Conservation (phyloP, 345 rosid genomes). For the Triadica sebifera region DNA sequence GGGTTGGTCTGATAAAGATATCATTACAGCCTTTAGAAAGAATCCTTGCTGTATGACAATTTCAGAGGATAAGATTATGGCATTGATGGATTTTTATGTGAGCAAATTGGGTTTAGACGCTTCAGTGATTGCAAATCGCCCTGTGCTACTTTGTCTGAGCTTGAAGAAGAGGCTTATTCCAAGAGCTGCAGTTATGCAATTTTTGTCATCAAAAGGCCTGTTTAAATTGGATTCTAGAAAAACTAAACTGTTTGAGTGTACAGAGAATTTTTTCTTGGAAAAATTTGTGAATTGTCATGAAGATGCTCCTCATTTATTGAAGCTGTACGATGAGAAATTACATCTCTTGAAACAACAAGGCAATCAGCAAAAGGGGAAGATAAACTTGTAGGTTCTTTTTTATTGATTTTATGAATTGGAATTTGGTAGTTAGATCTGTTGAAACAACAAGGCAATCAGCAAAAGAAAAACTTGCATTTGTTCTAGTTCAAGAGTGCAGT, state of each 20-base stretch:
- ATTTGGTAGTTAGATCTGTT: too few species aligned
- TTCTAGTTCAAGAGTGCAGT: too few species aligned
- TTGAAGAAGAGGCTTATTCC: constrained; percentile 33
- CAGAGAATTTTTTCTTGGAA: not conserved
- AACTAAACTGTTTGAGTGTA: not conserved
- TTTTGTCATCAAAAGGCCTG: constrained; percentile 3
- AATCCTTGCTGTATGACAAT: constrained; percentile 42
- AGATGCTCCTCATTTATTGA: constrained; percentile 3
- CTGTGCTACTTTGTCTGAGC: constrained; percentile 35
- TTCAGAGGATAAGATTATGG: constrained; percentile 39
- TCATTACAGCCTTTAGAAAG: constrained; percentile 39
- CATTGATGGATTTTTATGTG: constrained; percentile 43
- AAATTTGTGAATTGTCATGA: too few species aligned
- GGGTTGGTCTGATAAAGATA: constrained; percentile 52
- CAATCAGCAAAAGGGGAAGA: too few species aligned
- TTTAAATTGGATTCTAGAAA: constrained; percentile 3
- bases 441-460: too few species aligned
- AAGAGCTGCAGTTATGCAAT: constrained; percentile 13
- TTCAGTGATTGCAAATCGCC: constrained; percentile 29
- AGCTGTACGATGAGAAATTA: not conserved
- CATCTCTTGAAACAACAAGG: too few species aligned
- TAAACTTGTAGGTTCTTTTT: too few species aligned
- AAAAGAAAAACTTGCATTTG: too few species aligned
- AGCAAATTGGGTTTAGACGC: constrained; percentile 40
- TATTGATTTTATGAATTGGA: too few species aligned